A percentile compares a stretch with the other conserved stretches of the same genome.
Conservation (phyloP, 2,329 filamentous ascomycete genomes). For the Aureobasidium sp. region DNA sequence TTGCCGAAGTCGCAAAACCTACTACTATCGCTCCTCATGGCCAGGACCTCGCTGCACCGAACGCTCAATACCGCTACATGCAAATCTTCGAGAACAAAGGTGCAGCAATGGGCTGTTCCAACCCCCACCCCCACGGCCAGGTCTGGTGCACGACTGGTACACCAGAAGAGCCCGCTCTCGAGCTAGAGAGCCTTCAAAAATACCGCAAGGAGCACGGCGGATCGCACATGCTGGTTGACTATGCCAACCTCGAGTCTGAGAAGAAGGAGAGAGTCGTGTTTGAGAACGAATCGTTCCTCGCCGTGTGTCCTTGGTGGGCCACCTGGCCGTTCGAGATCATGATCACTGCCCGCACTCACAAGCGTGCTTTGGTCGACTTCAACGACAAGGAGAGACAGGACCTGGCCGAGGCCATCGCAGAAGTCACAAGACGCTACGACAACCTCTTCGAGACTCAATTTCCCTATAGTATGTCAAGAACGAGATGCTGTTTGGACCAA, state of each 20-base stretch:
- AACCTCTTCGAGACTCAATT: constrained; percentile 96
- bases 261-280: constrained; percentile 82
- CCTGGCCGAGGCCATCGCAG: constrained; percentile 76
- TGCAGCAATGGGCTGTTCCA: constrained; percentile 95
- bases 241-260: constrained; percentile 69
- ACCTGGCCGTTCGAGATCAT: constrained; percentile 96
- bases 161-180: constrained; percentile 78
- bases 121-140: constrained; percentile 95
- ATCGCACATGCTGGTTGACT: constrained; percentile 73
- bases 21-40: constrained; percentile 39
- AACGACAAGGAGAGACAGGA: constrained; percentile 58
- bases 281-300: constrained; percentile 75
- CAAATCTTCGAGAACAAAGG: constrained; percentile 99
- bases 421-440: constrained; percentile 86
- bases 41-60: constrained; percentile 43
- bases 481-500: no score
- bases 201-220: constrained; percentile 67
- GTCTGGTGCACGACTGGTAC: constrained; percentile 89
- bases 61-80: constrained; percentile 85
- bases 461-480: constrained; percentile 63
- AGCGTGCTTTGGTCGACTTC: constrained; percentile 77
- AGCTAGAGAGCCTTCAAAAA: constrained; percentile 67
- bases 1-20: constrained; percentile 40
- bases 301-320: constrained; percentile 95
- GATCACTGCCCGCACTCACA: constrained; percentile 74